phyloP scores from a whole-genome alignment of 2,329 filamentous ascomycete genomes.

The Epichloe scottii region DNA sequence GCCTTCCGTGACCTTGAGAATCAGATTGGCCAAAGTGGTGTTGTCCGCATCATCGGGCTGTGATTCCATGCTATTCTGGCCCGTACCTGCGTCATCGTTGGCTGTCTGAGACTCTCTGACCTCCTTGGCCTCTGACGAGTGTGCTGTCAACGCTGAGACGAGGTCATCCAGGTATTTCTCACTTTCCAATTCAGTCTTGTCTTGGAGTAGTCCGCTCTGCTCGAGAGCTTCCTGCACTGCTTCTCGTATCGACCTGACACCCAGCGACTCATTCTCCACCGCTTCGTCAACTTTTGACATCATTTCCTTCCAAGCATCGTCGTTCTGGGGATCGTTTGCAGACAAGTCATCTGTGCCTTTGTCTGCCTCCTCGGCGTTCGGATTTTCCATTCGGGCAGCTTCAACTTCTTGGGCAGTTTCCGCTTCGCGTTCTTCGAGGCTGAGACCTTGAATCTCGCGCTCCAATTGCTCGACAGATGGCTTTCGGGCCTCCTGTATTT shows the following conservation, averaged over 20 bases:
- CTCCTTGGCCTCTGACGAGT: slow-evolving; percentile 16
- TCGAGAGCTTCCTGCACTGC: slow-evolving; percentile 42
- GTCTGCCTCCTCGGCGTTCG: slow-evolving; percentile 13
- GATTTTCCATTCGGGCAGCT: slow-evolving; percentile 9
- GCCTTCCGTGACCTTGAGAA: slow-evolving; percentile 36
- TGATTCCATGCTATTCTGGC: not conserved
- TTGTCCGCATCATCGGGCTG: slow-evolving; percentile 7
- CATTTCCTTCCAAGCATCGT: slow-evolving; percentile 40
- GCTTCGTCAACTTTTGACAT: slow-evolving; percentile 42
- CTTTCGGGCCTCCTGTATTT: slow-evolving; percentile 58
- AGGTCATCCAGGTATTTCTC: slow-evolving; percentile 37
- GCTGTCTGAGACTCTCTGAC: slow-evolving; percentile 7
- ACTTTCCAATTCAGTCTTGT: slow-evolving; percentile 31
- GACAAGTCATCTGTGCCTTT: slow-evolving; percentile 9
- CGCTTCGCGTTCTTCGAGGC: slow-evolving; percentile 18
- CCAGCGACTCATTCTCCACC: slow-evolving; percentile 44
- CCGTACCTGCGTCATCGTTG: slow-evolving; percentile 7
- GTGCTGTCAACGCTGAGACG: slow-evolving; percentile 32
- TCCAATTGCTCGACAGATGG: slow-evolving; percentile 59
- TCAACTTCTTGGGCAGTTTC: slow-evolving; percentile 9
- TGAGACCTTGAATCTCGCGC: slow-evolving; percentile 42
- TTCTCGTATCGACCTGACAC: slow-evolving; percentile 37
- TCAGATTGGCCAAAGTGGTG: slow-evolving; percentile 33
- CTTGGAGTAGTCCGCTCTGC: slow-evolving; percentile 38
- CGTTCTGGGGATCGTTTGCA: slow-evolving; percentile 15